Percentiles rank a stretch among this genome's conserved stretches.
phyloP scores from a whole-genome alignment of 225 moss, liverwort and hornwort species.

The Thuidium tamariscinum region DNA sequence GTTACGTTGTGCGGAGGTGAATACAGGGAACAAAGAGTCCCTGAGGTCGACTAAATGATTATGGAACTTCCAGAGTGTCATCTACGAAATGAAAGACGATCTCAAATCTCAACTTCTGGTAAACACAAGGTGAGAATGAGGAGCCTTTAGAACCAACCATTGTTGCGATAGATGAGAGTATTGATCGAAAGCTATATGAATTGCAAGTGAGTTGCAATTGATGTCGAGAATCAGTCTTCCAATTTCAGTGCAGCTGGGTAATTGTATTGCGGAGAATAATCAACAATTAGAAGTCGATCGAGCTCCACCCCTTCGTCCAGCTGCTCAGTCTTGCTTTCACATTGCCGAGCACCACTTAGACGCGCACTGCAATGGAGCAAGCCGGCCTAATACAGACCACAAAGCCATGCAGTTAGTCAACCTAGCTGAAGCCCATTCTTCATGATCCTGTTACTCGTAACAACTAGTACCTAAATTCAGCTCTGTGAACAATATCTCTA shows the following conservation, averaged over 20 bases:
- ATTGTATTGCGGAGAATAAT: background rate
- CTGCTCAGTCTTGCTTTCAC: background rate
- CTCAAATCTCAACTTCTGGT: background rate
- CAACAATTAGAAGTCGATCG: background rate
- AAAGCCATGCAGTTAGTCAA: background rate
- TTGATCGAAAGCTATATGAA: background rate
- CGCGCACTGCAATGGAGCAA: background rate
- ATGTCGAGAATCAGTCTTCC: background rate
- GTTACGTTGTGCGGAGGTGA: background rate
- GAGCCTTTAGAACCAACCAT: background rate
- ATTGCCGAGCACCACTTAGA: background rate
- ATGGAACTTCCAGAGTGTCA: background rate
- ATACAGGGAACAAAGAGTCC: background rate
- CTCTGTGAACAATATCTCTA: background rate
- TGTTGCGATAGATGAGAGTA: background rate
- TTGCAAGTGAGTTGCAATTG: background rate
- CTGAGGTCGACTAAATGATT: background rate
- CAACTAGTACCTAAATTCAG: background rate
- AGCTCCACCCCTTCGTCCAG: background rate
- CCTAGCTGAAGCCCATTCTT: background rate
- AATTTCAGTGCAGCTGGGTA: background rate
- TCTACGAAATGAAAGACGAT: background rate
- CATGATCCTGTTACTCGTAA: background rate
- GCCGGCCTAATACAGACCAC: background rate
- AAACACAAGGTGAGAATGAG: background rate